Percentiles rank a stretch among this genome's conserved stretches.
Evolutionary conservation across 2,329 filamentous ascomycete species (phyloP).

Genomic region (Pezicula neosporulosa): DNA sequence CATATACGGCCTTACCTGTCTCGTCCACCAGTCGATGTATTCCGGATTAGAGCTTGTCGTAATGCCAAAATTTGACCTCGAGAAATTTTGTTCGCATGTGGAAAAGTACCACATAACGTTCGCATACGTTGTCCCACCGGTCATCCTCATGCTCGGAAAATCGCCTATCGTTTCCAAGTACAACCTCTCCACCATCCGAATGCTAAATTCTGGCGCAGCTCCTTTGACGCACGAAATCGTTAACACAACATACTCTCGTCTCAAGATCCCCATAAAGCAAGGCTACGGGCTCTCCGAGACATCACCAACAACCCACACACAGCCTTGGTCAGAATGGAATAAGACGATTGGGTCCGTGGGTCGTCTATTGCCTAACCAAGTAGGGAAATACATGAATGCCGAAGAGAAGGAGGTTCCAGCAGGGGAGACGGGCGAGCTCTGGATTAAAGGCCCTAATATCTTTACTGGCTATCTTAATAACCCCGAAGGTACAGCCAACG

Average conservation of each 20-base stretch:
- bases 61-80: slow-evolving; percentile 78
- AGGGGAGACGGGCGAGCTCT: slow-evolving; percentile 68
- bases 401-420: slow-evolving; percentile 57
- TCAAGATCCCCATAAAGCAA: slow-evolving; percentile 82
- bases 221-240: slow-evolving; percentile 80
- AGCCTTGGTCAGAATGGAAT: slow-evolving; percentile 73
- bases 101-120: slow-evolving; percentile 74
- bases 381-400: slow-evolving; percentile 74
- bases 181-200: slow-evolving; percentile 73
- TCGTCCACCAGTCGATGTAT: slow-evolving; percentile 67
- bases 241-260: slow-evolving; percentile 67
- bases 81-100: slow-evolving; percentile 72
- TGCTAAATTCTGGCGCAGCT: slow-evolving; percentile 85
- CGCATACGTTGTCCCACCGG: slow-evolving; percentile 78
- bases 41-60: slow-evolving; percentile 65
- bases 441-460: slow-evolving; percentile 76
- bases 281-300: slow-evolving; percentile 91
- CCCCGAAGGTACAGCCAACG: slow-evolving; percentile 64
- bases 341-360: slow-evolving; percentile 76
- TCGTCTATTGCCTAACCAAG: slow-evolving; percentile 72
- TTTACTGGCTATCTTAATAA: slow-evolving; percentile 79
- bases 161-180: slow-evolving; percentile 76
- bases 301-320: slow-evolving; percentile 72
- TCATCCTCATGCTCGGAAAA: slow-evolving; percentile 78
- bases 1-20: slow-evolving; percentile 77